These are phyloP conservation scores for Eimeria necatrix DNA, from an alignment of 169 alveolate species.

Conservation along the genomic window DNA sequence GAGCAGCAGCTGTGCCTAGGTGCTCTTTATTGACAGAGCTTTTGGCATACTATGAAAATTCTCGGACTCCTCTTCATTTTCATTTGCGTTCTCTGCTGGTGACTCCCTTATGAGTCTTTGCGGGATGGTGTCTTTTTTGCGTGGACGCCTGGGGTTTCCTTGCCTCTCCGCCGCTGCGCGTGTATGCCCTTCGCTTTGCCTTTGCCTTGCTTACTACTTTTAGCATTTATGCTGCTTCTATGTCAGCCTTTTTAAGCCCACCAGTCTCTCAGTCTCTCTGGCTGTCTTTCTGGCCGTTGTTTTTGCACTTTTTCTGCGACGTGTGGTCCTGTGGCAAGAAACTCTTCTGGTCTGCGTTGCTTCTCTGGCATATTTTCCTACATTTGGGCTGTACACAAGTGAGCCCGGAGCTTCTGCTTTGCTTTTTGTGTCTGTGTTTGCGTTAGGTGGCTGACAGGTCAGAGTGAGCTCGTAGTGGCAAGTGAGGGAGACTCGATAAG, in stretches of 20 bases:
- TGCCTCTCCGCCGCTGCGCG: background rate
- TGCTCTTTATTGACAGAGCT: too few species aligned
- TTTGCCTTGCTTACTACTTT: background rate
- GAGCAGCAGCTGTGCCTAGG: too few species aligned
- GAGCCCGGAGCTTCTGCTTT: background rate
- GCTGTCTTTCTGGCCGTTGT: background rate
- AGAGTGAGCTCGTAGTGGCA: slow-evolving; percentile 18
- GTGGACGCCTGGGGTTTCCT: too few species aligned
- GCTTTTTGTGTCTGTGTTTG: slow-evolving; percentile 15
- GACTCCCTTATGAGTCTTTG: too few species aligned
- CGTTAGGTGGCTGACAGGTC: background rate
- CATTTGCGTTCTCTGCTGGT: too few species aligned
- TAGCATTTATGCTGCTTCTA: background rate
- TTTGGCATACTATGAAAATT: too few species aligned
- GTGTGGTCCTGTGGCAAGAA: too few species aligned
- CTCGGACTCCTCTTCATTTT: too few species aligned
- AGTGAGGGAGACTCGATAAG: background rate
- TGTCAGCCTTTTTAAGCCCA: background rate
- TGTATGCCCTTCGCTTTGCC: background rate
- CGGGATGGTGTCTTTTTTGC: too few species aligned
- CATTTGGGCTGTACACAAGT: background rate
- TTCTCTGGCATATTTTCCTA: too few species aligned
- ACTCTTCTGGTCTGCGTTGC: too few species aligned
- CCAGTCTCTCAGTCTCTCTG: background rate
- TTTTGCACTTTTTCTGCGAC: too few species aligned